Conservation (phyloP, 192 early-diverging fungal genomes). For the Rhizophlyctis rosea region DNA sequence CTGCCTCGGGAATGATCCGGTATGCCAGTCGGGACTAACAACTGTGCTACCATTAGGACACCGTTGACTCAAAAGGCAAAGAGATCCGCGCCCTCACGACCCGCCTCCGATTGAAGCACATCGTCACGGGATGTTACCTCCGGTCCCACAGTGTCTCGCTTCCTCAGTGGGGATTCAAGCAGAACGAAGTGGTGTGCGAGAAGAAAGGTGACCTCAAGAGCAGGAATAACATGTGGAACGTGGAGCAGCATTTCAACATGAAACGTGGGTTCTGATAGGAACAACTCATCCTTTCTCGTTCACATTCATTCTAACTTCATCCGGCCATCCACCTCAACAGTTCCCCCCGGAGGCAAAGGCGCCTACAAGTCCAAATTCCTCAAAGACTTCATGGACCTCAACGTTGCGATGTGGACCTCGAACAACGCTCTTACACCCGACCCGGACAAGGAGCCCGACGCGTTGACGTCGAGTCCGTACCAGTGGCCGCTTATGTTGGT, state of each 20-base stretch:
- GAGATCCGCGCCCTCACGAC: conserved; percentile 74
- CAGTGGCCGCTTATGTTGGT: conserved; percentile 88
- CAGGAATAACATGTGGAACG: conserved; percentile 80
- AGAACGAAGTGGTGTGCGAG: conserved; percentile 89
- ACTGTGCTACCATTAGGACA: conserved; percentile 9
- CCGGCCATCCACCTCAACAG: no score
- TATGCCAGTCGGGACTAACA: neutral
- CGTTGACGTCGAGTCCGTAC: conserved; percentile 70
- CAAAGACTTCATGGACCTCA: conserved; percentile 83
- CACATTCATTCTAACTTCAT: no score
- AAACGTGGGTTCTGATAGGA: conserved; percentile 63
- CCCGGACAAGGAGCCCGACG: conserved; percentile 83
- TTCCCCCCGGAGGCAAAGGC: conserved; percentile 64
- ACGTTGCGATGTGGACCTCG: conserved; percentile 92
- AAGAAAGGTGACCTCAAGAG: conserved; percentile 51
- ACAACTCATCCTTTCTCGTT: no score
- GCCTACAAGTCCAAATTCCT: conserved; percentile 75
- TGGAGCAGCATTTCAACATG: conserved; percentile 82
- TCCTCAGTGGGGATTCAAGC: conserved; percentile 96
- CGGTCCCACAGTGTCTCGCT: conserved; percentile 69
- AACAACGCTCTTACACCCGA: conserved; percentile 95
- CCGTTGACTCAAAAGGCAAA: conserved; percentile 41
- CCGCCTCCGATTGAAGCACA: conserved; percentile 76
- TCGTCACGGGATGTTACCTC: conserved; percentile 69
- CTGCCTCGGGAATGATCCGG: no score